Evolutionary conservation across 2,329 filamentous ascomycete species (phyloP), one percentile per base, ranked within the genome.

Genomic region (Aureobasidium namibiae): DNA sequence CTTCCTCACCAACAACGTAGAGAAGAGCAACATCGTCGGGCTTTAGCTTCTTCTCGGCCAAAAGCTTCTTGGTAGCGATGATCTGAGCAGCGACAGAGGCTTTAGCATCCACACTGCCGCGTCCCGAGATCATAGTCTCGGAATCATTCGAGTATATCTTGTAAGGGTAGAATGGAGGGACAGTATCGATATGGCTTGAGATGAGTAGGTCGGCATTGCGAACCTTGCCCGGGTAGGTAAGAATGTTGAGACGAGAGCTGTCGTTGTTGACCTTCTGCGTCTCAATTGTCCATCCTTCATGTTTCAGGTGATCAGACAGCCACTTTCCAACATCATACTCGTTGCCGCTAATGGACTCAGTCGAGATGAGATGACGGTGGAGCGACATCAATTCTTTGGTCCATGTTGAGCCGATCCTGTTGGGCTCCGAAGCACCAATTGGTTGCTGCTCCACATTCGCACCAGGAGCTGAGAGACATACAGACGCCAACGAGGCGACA

Each of bases 1-100:
- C 81, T 72, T 97, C 92, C 72, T 99, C 92, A 61, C 90, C 91
- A 0, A 96, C 89, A 1, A 86, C 83, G 67, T 82, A 85, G 26
- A 86, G 76, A 2, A 86, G 71, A 0, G 77, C 74, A 11, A 79
- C 64, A 48, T 76, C 72, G 38, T 76, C 77, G 3, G 78, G 67
- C 0, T 76, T 68, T 8, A 76, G 69, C 36, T 70, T 64, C 2
- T 72, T 70, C 45, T 75, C 64, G 4, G 72, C 62, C 31, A 80
- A 72, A 18, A 83, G 74, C n/a, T 75, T 72, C 41, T 80, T 74
- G 3, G 89, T 74, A 0, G 90, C 90, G 23, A 80, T 81, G 61
- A 92, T 82, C 72, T 92, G 88, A 8, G 89, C 80, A 0, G 90
- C 89, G 13, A 94, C 75, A 56, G 74, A 75, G 53, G 69, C 78